Evolutionary conservation across 805 yeast species (phyloP), one percentile per base, ranked within the genome.

Genomic region (Yarrowia hollandica): DNA sequence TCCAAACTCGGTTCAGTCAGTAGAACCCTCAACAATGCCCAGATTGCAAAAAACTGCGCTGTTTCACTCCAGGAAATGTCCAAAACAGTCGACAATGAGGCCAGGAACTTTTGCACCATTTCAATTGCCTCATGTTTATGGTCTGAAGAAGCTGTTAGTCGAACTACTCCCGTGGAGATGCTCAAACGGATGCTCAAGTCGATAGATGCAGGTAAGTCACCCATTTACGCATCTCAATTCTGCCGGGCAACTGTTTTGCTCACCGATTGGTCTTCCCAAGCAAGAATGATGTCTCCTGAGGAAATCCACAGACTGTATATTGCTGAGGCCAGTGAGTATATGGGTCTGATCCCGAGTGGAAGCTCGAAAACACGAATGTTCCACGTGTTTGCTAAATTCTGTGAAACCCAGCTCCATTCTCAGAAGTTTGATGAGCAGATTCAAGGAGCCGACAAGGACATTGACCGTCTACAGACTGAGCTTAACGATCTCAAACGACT

Each of bases 401-500:
- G 58, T 14, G 58, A 52, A n/a, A 18, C 25, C 10, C 58, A 52
- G 35, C 10, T 52, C 11, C 31, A 35, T 10, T 25, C 23, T 5
- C 26, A 35, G 11, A 18, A 18, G 15, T 35, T 16, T 8, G 26
- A 14, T 5, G 33, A 25, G n/a, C 22, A 25, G 25, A 35, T 52
- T 5, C 4, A 5, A 9, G 5, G 6, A 5, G 23, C 34, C 5
- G 16, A 16, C 10, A 5, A 5, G 19, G 58, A 52, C n/a, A 25
- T 52, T 12, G 31, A 25, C 14, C 23, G 58, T 2, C 35, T 52
- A 16, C 25, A 35, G 12, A 25, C 8, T 1, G 44, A 52, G n/a
- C 4, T 35, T 19, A 4, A 18, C 2, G 8, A 12, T 34, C 37
- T 28, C 37, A 76, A 62, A 72, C 77, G 60, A 44, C 60, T 44